Evolutionary conservation across 495 filamentous ascomycete genomes (phyloP), one percentile per base, ranked within the genome.

Genomic region (Neurospora sp.): DNA sequence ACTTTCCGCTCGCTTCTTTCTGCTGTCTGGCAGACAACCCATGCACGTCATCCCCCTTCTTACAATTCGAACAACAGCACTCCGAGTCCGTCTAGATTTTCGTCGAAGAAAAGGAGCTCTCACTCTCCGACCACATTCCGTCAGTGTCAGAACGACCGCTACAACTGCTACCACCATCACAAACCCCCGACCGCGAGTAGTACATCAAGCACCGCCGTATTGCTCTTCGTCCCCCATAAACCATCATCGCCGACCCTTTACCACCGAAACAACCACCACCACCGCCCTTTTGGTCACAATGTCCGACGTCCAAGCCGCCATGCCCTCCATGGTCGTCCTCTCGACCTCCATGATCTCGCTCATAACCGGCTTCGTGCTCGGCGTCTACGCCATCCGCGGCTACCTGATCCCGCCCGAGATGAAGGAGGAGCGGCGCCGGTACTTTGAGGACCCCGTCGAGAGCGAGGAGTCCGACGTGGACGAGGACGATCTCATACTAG

Each of bases 281-380:
- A 37, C 35, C 35, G 35, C 35, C 35, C 35, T 37, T 7, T 37
- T 37, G 5, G 35, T 37, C 35, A 69, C 41, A 59, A 74, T 77
- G 74, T 27, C 48, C 4, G 71, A 77, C 69, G 16, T 38, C 10
- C n/a, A 42, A 7, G 22, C n/a, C 20, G 20, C 53, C 53, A 18
- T 65, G 22, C 71, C 73, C 65, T 71, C 78, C 27, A 61, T 59
- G 20, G 73, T 83, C 69, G 83, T 93, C 71, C 80, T 91, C 38
- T 83, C 88, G 70, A 92, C 92, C 74, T 86, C 86, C 71, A 83
- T 93, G 61, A 78, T 90, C 10, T 86, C 89, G 38, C 87, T 92
- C 37, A 69, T 91, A 69, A 78, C 88, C 0, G 90, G 92, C 71
- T 93, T 91, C 73, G 77, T 88, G 46, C 78, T 89, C 9, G 87